Base-by-base conservation (phyloP, 192 early-diverging fungal genomes). In the Coemansia sp. region DNA sequence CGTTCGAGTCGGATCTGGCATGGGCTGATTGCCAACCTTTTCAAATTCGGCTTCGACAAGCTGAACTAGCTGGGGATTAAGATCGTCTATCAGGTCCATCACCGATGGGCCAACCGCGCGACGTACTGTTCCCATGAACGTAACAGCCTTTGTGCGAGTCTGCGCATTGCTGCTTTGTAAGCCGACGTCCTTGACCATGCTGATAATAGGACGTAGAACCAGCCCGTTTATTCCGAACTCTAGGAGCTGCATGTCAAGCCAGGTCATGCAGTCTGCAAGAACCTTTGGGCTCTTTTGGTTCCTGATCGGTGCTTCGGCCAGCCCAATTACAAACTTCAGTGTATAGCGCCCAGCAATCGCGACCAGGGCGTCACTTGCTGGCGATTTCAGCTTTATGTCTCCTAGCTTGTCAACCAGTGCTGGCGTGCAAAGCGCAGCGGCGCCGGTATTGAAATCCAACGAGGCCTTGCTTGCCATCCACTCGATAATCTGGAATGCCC, bases 31-130 rank as follows among this genome's bases (percentile, higher is more conserved):
- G 3, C 86, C 89, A 4, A 95, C 95, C 62, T 92, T 95, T 29
- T 90, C 92, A 69, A 98, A 96, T 71, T 99, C 97, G 33, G 91
- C 84, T 70, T 99, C 95, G 49, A 99, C 89, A 3, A 87, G 83
- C 33, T 92, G 87, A 61, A 97, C 63, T 25, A 94, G 75, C 54
- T 89, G 85, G 1, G 94, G 83, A 68, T 87, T 94, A 57, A 98
- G 84, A 73, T 99, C 97, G 65, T 89, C 87, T 40, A 98, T 84
- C 72, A 97, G 89, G 7, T 84, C 83, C 38, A 89, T 82, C n/a
- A 98, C 85, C 17, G 87, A 81, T 35, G 93, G 87, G 19, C 96
- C 97, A 42, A 92, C 86, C 49, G 89, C 95, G 49, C 88, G 85
- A 9, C 93, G 80, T 50, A 98, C 63, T 5, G 89, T 91, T 34